phyloP scores from a whole-genome alignment of 2,329 filamentous ascomycete species.

The Pseudogymnoascus verrucosus region DNA sequence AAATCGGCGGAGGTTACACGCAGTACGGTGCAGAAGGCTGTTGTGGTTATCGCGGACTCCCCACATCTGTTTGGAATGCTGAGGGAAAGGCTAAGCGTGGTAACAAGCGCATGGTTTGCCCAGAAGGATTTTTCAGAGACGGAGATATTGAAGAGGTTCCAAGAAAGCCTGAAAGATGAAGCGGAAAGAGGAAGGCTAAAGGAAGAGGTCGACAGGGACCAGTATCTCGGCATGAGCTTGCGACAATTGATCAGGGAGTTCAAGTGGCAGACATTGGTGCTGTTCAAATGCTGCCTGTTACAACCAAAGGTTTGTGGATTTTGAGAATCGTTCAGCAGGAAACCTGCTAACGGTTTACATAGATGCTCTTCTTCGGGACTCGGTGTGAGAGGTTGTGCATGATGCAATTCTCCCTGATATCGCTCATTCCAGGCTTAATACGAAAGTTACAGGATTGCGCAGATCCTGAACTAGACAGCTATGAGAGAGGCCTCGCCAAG shows the following conservation, averaged over 20 bases:
- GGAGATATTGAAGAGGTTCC: constrained; percentile 84
- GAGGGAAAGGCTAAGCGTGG: constrained; percentile 79
- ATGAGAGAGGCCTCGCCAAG: constrained; percentile 65
- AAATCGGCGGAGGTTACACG: constrained; percentile 86
- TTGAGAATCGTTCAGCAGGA: background rate
- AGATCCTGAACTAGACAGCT: constrained; percentile 81
- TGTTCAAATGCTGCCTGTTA: constrained; percentile 87
- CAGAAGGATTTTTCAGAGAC: constrained; percentile 87
- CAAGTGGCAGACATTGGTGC: constrained; percentile 84
- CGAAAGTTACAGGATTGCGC: constrained; percentile 90
- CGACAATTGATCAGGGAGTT: constrained; percentile 91
- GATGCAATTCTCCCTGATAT: constrained; percentile 96
- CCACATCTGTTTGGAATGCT: constrained; percentile 87
- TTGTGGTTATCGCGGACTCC: constrained; percentile 88
- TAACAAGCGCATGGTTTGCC: constrained; percentile 93
- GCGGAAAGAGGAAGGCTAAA: constrained; percentile 48
- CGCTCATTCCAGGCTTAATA: constrained; percentile 86
- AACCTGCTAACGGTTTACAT: constrained; percentile 15
- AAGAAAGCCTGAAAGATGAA: constrained; percentile 73
- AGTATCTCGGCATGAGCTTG: constrained; percentile 81
- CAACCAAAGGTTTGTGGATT: constrained; percentile 71
- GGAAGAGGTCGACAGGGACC: constrained; percentile 68
- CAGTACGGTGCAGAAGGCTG: constrained; percentile 94
- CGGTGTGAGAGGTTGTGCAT: constrained; percentile 93
- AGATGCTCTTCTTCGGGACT: constrained; percentile 99